These are phyloP conservation scores for Nidularia pulvinata DNA, from an alignment of 768 basidiomycete species.

Conservation along the genomic window DNA sequence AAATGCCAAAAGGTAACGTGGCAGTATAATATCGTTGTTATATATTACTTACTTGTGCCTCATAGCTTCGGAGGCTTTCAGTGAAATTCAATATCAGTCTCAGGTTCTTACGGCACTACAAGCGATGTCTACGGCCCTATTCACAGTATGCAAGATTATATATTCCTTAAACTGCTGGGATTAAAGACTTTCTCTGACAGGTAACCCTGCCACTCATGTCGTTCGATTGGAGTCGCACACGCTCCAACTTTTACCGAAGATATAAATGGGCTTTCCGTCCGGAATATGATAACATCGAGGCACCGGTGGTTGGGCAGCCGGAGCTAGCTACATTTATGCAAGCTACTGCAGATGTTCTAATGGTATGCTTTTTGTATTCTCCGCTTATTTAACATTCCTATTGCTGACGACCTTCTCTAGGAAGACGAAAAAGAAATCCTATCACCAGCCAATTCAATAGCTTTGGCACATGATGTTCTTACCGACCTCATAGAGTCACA, in stretches of 20 bases:
- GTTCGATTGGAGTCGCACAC: slow-evolving; percentile 46
- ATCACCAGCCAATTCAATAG: background rate
- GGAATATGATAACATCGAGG: slow-evolving; percentile 53
- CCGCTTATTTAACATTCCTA: background rate
- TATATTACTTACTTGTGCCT: background rate
- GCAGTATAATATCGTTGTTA: slow-evolving; percentile 7
- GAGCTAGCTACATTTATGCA: slow-evolving; percentile 48
- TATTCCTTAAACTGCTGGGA: no score
- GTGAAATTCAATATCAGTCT: slow-evolving; percentile 49
- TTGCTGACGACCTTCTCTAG: no score
- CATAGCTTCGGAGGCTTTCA: slow-evolving; percentile 37
- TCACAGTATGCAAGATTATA: slow-evolving; percentile 58
- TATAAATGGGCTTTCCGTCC: slow-evolving; percentile 79
- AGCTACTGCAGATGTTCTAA: slow-evolving; percentile 32
- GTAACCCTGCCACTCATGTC: slow-evolving; percentile 45
- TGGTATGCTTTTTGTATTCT: slow-evolving; percentile 20
- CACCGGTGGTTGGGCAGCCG: slow-evolving; percentile 50
- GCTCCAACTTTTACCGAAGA: slow-evolving; percentile 59
- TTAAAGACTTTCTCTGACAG: slow-evolving; percentile 22
- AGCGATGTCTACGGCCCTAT: slow-evolving; percentile 50
- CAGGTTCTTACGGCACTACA: slow-evolving; percentile 59
- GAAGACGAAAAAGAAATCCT: slow-evolving; percentile 28
- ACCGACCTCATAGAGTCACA: background rate
- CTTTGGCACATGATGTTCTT: background rate
- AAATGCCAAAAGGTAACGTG: slow-evolving; percentile 40